Base-by-base conservation (phyloP, 176 grass and related monocot genomes). In the Oropetium thomaeum region DNA sequence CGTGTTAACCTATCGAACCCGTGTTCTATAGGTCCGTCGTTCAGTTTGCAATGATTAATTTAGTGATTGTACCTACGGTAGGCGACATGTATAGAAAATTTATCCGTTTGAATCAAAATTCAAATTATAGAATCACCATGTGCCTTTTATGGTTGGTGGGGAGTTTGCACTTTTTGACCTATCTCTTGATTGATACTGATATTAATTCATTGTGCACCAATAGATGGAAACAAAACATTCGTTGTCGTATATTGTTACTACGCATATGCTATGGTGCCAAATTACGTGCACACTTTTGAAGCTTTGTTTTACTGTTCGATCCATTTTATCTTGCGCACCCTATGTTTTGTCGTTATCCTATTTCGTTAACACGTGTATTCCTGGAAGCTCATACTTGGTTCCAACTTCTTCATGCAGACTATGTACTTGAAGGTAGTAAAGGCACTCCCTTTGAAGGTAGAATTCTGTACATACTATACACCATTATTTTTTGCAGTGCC, bases 341-440 rank as follows among this genome's bases (percentile, higher is more conserved):
- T 83, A 62, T 10, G 45, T 22, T 7, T 79, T 51, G 34, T 30
- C 37, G 23, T 30, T 31, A 42, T 79, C 15, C 47, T 69, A 29
- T 70, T 23, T 4, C 63, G 11, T 22, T 66, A 28, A 1, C 73
- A 41, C 44, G n/a, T 8, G 10, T 48, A 20, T 51, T 27, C 15
- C 33, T 66, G 72, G 7, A 42, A 74, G 28, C 20, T 40, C 77
- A 49, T 67, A 44, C 78, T 16, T 67, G 0, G 37, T 45, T 62
- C 37, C 13, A n/a, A 55, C 32, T 63, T 74, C 53, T 55, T 16
- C 79, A 3, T 65, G 64, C 89, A 99, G 96, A 99, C 74, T 99
- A 86, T 88, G 96, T 99, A 52, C 96, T 99, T 48, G 96, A 96
- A 95, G 96, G 96, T 78, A 99, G 96, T 88, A 81, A 81, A 32